These are phyloP conservation scores for Phyllosticta citriasiana DNA, from an alignment of 2,329 filamentous ascomycete species.

Conservation along the genomic window DNA sequence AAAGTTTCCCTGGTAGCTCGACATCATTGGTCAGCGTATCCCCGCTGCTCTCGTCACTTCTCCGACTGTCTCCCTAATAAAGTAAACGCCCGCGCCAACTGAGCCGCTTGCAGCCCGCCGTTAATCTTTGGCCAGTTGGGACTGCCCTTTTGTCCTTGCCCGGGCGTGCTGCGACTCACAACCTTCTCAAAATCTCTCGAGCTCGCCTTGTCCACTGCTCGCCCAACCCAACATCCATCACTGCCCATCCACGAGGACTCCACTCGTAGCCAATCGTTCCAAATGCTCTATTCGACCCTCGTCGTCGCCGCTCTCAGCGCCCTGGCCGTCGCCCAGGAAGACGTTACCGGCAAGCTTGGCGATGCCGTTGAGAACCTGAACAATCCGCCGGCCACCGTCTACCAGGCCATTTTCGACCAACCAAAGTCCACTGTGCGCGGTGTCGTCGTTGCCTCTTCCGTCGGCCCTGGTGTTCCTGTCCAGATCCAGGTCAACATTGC, in stretches of 20 bases:
- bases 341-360: conserved; percentile 15
- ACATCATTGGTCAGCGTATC: not conserved
- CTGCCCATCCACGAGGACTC: not conserved
- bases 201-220: not conserved
- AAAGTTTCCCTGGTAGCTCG: not conserved
- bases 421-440: conserved; percentile 25
- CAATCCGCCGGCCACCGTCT: conserved; percentile 31
- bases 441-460: conserved; percentile 23
- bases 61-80: not conserved
- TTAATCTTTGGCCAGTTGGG: not conserved
- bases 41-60: not conserved
- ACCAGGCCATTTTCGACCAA: conserved; percentile 27
- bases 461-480: conserved; percentile 29
- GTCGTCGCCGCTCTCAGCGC: conserved; percentile 16
- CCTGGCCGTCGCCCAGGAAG: conserved; percentile 19
- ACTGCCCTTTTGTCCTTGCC: not conserved
- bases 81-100: not conserved
- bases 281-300: conserved; percentile 14
- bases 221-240: not conserved
- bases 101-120: not conserved
- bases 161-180: not conserved
- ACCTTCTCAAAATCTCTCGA: not conserved
- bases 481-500: conserved; percentile 30
- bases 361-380: conserved; percentile 24
- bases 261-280: not conserved